phyloP scores from a whole-genome alignment of 257 asterid species.

The Jacaranda copaia region DNA sequence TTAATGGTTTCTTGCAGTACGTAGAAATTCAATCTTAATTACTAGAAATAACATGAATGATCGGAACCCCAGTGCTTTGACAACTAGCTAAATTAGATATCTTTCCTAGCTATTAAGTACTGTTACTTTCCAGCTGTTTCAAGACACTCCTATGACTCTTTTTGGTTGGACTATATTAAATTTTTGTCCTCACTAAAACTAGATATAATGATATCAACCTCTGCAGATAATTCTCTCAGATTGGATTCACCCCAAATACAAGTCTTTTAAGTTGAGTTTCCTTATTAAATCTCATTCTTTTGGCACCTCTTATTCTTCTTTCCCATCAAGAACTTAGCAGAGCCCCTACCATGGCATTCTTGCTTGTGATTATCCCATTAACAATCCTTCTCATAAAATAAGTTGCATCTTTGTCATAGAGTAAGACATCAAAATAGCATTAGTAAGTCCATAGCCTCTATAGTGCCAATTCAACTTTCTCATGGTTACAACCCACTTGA shows the following conservation, averaged over 20 bases:
- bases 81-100: neutral
- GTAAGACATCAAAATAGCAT: neutral
- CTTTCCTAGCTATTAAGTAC: neutral
- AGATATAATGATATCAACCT: neutral
- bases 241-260: neutral
- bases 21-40: neutral
- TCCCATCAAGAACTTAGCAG: neutral
- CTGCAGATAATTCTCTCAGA: neutral
- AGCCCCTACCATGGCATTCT: neutral
- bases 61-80: constrained; percentile 1
- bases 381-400: neutral
- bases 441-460: neutral
- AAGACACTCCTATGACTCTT: neutral
- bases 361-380: constrained; percentile 1
- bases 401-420: neutral
- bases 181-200: neutral
- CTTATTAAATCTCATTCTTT: neutral
- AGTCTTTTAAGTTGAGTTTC: neutral
- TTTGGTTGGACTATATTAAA: neutral
- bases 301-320: neutral
- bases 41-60: neutral
- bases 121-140: neutral
- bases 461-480: neutral
- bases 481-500: no score
- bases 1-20: neutral